A percentile compares a stretch with the other conserved stretches of the same genome.
Evolutionary conservation across 2,329 filamentous ascomycete species (phyloP).

Genomic region (Cercospora sp.): DNA sequence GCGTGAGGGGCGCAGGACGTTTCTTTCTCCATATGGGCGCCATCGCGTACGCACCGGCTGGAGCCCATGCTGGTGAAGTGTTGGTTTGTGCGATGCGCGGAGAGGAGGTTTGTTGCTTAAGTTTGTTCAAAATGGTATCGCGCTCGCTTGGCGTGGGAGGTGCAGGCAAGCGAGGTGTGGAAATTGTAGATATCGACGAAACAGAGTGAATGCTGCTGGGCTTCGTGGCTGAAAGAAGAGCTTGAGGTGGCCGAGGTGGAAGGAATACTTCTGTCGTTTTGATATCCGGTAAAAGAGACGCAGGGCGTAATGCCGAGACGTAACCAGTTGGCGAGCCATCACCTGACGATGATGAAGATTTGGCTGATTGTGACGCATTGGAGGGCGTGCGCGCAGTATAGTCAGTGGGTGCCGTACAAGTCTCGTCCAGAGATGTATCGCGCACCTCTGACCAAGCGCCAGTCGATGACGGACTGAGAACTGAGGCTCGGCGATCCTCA

Average conservation of each 20-base stretch:
- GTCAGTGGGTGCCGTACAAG: not conserved
- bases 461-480: constrained; percentile 1
- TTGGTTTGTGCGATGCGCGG: not conserved
- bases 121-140: not conserved
- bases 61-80: constrained; percentile 4
- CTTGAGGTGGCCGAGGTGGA: constrained; percentile 8
- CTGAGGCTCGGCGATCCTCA: not conserved
- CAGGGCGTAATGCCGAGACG: not conserved
- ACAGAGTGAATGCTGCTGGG: not conserved
- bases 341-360: not conserved
- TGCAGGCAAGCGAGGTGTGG: not conserved
- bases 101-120: not conserved
- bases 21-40: constrained; percentile 12
- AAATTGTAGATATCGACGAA: not conserved
- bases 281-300: not conserved
- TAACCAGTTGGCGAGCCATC: constrained; percentile 1
- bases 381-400: not conserved
- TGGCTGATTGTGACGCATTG: not conserved
- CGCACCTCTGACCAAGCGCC: not conserved
- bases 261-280: constrained; percentile 17
- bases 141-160: constrained; percentile 1
- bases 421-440: not conserved
- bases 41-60: constrained; percentile 4
- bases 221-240: constrained; percentile 12
- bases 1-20: constrained; percentile 1